phyloP scores from a whole-genome alignment of 2,329 filamentous ascomycete genomes.

The Aspergillus sp. region DNA sequence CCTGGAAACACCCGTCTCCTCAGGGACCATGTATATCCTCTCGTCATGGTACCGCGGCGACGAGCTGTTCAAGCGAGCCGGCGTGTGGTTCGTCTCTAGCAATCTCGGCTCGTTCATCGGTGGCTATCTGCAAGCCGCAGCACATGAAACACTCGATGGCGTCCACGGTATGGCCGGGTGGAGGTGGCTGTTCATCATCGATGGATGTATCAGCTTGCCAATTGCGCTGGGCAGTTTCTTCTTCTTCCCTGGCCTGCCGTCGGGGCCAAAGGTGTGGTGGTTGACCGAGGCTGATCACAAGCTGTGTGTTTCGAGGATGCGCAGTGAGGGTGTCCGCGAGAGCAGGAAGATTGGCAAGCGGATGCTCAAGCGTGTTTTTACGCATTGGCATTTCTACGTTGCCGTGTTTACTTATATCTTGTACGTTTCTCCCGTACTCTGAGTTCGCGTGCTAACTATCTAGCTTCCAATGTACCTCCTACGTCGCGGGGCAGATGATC shows the following conservation, averaged over 20 bases:
- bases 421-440: conserved; percentile 10
- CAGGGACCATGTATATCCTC: conserved; percentile 36
- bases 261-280: conserved; percentile 31
- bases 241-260: conserved; percentile 36
- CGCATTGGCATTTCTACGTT: conserved; percentile 34
- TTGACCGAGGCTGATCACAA: conserved; percentile 28
- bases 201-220: conserved; percentile 40
- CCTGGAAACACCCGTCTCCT: conserved; percentile 27
- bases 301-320: conserved; percentile 21
- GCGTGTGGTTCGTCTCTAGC: conserved; percentile 32
- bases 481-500: conserved; percentile 58
- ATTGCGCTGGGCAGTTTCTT: conserved; percentile 44
- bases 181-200: conserved; percentile 40
- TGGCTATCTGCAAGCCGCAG: conserved; percentile 34
- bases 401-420: conserved; percentile 25
- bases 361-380: conserved; percentile 26
- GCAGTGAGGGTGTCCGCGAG: conserved; percentile 21
- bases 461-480: conserved; percentile 49
- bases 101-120: conserved; percentile 33
- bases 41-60: conserved; percentile 42
- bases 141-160: conserved; percentile 28
- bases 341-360: conserved; percentile 20
- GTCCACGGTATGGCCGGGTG: conserved; percentile 28
- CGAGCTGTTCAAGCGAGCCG: conserved; percentile 34
- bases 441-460: conserved; percentile 2